Conservation (phyloP, 331 rosid species). For the Ulmus americana region DNA sequence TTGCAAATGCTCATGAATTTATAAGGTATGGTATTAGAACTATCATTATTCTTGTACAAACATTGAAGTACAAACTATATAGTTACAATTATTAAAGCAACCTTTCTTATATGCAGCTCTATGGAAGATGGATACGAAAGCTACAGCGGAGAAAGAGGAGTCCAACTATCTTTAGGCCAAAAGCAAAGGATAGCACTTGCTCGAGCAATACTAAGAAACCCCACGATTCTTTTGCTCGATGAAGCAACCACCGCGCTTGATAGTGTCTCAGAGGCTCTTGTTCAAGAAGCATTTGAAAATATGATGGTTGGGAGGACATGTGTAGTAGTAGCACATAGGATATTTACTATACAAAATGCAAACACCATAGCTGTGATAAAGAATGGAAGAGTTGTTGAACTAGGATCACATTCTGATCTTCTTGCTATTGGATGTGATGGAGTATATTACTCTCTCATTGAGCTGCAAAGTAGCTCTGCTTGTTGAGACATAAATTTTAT, state of each 20-base stretch:
- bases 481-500: no score
- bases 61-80: no score
- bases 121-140: slow-evolving; percentile 63
- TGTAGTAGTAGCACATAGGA: slow-evolving; percentile 59
- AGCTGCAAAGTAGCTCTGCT: slow-evolving; percentile 23
- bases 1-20: slow-evolving; percentile 73
- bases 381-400: slow-evolving; percentile 55
- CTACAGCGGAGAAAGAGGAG: slow-evolving; percentile 71
- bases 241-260: slow-evolving; percentile 80
- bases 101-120: slow-evolving; percentile 34
- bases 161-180: slow-evolving; percentile 68
- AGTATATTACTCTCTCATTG: slow-evolving; percentile 46
- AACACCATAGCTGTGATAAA: slow-evolving; percentile 51
- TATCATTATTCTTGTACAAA: no score
- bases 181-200: slow-evolving; percentile 75
- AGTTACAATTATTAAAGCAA: background rate
- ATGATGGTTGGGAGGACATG: slow-evolving; percentile 72
- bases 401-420: slow-evolving; percentile 47
- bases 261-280: slow-evolving; percentile 55
- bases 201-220: slow-evolving; percentile 55
- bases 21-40: slow-evolving; percentile 37
- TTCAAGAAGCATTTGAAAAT: slow-evolving; percentile 64
- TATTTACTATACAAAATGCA: slow-evolving; percentile 59
- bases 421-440: slow-evolving; percentile 39
- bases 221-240: slow-evolving; percentile 58